Conservation (phyloP, 495 filamentous ascomycete genomes). For the Xylaria grammica region DNA sequence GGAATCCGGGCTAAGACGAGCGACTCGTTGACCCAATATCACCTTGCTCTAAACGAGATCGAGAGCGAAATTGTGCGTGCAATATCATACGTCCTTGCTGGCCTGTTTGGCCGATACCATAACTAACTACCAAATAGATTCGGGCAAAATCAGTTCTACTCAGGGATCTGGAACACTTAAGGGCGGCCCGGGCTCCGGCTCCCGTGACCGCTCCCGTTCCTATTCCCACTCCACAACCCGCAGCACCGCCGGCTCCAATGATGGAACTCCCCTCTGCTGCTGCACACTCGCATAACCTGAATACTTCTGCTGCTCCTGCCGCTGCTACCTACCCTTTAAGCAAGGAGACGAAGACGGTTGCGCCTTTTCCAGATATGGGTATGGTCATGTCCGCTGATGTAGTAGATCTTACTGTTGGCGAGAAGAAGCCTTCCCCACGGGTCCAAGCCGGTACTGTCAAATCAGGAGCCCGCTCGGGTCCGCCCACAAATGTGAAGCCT, state of each 20-base stretch:
- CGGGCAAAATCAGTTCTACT: slow-evolving; percentile 48
- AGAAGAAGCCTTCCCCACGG: slow-evolving; percentile 36
- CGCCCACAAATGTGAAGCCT: slow-evolving; percentile 28
- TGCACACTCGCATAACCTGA: slow-evolving; percentile 22
- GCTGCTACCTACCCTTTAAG: slow-evolving; percentile 29
- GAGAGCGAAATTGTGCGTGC: slow-evolving; percentile 57
- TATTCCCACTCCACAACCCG: slow-evolving; percentile 29
- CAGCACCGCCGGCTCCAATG: slow-evolving; percentile 49
- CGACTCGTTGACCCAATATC: slow-evolving; percentile 48
- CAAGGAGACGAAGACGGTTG: slow-evolving; percentile 45
- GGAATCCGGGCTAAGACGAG: slow-evolving; percentile 44
- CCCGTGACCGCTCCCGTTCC: slow-evolving; percentile 26
- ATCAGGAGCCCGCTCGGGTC: slow-evolving; percentile 20
- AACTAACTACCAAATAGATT: slow-evolving; percentile 40
- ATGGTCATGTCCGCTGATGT: slow-evolving; percentile 29
- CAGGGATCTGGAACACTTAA: slow-evolving; percentile 48
- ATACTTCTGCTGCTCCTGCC: slow-evolving; percentile 26
- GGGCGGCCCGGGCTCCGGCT: slow-evolving; percentile 34
- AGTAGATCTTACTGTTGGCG: slow-evolving; percentile 32
- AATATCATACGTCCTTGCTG: not conserved
- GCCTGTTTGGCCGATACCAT: not conserved
- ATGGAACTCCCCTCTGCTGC: slow-evolving; percentile 40
- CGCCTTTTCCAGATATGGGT: slow-evolving; percentile 56
- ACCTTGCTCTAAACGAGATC: slow-evolving; percentile 55
- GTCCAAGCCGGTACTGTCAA: slow-evolving; percentile 25